Conservation (phyloP, 495 filamentous ascomycete species). For the Lentithecium fluviatile region DNA sequence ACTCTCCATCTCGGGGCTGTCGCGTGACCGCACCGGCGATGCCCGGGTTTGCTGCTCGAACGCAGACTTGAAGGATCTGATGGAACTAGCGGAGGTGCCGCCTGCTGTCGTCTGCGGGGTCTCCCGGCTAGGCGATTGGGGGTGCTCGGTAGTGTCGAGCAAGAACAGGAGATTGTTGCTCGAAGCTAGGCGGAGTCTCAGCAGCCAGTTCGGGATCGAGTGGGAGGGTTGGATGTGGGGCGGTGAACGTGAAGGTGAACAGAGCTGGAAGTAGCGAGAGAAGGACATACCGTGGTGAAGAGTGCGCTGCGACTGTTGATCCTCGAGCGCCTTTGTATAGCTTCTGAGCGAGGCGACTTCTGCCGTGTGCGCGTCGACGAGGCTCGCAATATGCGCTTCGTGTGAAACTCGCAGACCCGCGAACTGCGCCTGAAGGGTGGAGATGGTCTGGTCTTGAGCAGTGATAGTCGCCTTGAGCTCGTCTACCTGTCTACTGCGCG, state of each 20-base stretch:
- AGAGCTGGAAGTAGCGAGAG: neutral
- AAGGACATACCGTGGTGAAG: conserved; percentile 33
- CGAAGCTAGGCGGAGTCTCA: conserved; percentile 19
- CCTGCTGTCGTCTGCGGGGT: conserved; percentile 20
- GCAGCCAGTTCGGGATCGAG: neutral
- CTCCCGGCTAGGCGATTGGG: conserved; percentile 31
- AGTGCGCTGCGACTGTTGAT: conserved; percentile 31
- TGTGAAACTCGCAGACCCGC: conserved; percentile 35
- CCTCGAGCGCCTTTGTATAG: conserved; percentile 38
- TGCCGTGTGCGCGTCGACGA: conserved; percentile 36
- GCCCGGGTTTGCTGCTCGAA: conserved; percentile 22
- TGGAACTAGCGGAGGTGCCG: conserved; percentile 27
- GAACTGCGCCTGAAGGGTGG: conserved; percentile 36
- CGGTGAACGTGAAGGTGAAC: conserved; percentile 3
- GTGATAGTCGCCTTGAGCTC: conserved; percentile 33
- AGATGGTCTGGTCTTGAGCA: conserved; percentile 31
- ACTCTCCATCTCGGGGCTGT: conserved; percentile 29
- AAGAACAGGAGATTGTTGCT: conserved; percentile 34
- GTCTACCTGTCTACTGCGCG: conserved; percentile 21
- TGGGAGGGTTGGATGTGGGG: neutral
- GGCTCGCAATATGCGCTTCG: conserved; percentile 39
- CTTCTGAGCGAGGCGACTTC: conserved; percentile 38
- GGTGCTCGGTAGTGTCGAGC: conserved; percentile 27
- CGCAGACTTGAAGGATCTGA: conserved; percentile 29
- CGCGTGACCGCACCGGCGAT: conserved; percentile 1